Conservation (phyloP, 345 rosid species). For the Hypericum perforatum region DNA sequence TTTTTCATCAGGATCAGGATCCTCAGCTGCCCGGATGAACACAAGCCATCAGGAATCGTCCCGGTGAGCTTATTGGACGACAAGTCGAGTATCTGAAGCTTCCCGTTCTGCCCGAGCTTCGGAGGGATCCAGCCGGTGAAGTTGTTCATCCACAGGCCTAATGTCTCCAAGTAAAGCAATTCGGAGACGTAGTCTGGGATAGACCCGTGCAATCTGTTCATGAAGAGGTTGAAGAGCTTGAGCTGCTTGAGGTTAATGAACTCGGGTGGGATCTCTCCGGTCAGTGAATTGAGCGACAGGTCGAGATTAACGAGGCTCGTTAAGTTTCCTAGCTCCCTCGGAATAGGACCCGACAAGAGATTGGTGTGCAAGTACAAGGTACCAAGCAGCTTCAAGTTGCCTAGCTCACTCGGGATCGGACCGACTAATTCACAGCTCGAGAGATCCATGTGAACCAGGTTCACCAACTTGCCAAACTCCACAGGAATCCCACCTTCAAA, state of each 20-base stretch:
- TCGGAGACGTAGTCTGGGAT: slow-evolving; percentile 58
- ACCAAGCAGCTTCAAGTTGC: slow-evolving; percentile 56
- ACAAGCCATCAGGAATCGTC: slow-evolving; percentile 18
- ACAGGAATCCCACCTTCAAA: slow-evolving; percentile 66
- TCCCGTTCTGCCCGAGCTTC: slow-evolving; percentile 63
- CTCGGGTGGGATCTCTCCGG: slow-evolving; percentile 69
- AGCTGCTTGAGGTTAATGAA: slow-evolving; percentile 48
- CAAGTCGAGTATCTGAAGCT: slow-evolving; percentile 53
- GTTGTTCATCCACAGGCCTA: slow-evolving; percentile 78
- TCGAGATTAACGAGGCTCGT: slow-evolving; percentile 55
- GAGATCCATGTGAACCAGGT: slow-evolving; percentile 62
- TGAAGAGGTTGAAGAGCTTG: slow-evolving; percentile 60
- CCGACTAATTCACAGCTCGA: slow-evolving; percentile 70
- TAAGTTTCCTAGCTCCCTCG: slow-evolving; percentile 65
- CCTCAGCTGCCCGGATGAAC: slow-evolving; percentile 26
- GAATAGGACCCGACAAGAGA: slow-evolving; percentile 51
- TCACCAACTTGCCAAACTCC: slow-evolving; percentile 49
- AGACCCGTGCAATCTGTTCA: slow-evolving; percentile 69
- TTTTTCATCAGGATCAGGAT: slow-evolving; percentile 68
- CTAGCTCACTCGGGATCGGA: slow-evolving; percentile 51
- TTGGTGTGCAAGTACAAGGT: slow-evolving; percentile 63
- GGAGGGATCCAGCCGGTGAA: slow-evolving; percentile 77
- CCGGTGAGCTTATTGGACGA: slow-evolving; percentile 92
- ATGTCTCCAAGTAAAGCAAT: slow-evolving; percentile 43
- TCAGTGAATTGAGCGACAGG: slow-evolving; percentile 65